Base-by-base conservation (phyloP, 352 stramenopile species). In the Globisporangium splendens region DNA sequence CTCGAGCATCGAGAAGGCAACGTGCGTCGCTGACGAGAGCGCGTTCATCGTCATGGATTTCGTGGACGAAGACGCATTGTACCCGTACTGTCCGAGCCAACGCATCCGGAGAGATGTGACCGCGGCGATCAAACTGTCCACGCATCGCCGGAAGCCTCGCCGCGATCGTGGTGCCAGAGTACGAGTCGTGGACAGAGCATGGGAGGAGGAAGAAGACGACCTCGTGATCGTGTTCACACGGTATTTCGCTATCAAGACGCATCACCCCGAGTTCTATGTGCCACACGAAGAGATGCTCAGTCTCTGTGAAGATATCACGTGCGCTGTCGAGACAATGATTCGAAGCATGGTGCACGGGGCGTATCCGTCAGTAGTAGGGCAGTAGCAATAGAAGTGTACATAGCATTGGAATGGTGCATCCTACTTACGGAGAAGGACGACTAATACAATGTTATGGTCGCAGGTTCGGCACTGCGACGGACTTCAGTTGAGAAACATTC, bases 61-160 rank as follows among this genome's bases (percentile, higher is more conserved):
- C 31, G 46, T 65, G 7, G 41, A 62, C 35, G 52, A 65, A 44
- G 59, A 65, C 38, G 59, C 53, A 17, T 38, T 56, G 24, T 65
- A 62, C 22, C 59, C 59, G 44, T 65, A 65, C 17, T 46, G 46
- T 7, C 18, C 52, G 8, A 54, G n/a, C 6, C 42, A 65, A 31
- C 51, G 54, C 5, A 35, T 65, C 18, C 59, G 59, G 5, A 53
- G 56, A 38, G 59, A 65, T 38, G 39, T 65, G 22, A 62, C 52
- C 18, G 47, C 33, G 7, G n/a, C 63, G 24, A 49, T 54, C 13
- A 51, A 33, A 31, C 12, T 31, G 22, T 50, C 46, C 18, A 50
- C 46, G 13, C 46, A 31, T 31, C 46, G 18, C 15, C 46, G 46
- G 46, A 50, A 50, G 46, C 11, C 38, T 43, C 14, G 10, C 8